Evolutionary conservation across 2,329 filamentous ascomycete species (phyloP), one percentile per base, ranked within the genome.

Genomic region (Phaeosphaeria sp.): DNA sequence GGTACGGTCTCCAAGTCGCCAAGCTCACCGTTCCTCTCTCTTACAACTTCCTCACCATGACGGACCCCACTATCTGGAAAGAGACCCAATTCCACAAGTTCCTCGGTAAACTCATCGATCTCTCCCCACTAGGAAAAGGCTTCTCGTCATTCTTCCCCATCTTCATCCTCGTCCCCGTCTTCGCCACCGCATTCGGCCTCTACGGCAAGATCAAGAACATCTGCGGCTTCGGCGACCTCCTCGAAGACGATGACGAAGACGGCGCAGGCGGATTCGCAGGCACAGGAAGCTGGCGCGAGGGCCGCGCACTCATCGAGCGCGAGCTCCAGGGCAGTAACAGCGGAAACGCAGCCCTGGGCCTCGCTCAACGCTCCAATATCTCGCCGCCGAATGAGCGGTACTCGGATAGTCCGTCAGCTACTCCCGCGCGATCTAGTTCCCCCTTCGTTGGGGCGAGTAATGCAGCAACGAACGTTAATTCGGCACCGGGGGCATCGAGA

Each of bases 31-130:
- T 99, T 0, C 95, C 95, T 0, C 84, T 99, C 8, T 89, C 91
- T 3, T 99, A 97, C 85, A 99, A 99, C 79, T 99, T 98, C 73
- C 85, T 97, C 75, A 97, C 94, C 0, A 94, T 98, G 74, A 79
- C 97, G 21, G 90, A 91, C 0, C 83, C 82, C 7, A 82, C 83
- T 13, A 86, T 96, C 43, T 94, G 93, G 72, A 79, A 84, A 56
- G 85, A 89, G 67, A 97, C 93, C 0, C 87, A 89, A 0, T 99
- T 98, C 77, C 97, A 94, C 79, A 78, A 86, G 43, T 97, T 99
- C 69, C 84, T 99, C 0, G 95, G 95, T 6, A 81, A 86, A 44
- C 84, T 92, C 11, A 92, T 99, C 76, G 87, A 94, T 70, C 83
- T 97, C 17, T 97, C 93, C 0, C 87, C 89, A 0, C 81, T 97